Base-by-base conservation (phyloP, 495 filamentous ascomycete species). In the Hypoxylon cercidicola region DNA sequence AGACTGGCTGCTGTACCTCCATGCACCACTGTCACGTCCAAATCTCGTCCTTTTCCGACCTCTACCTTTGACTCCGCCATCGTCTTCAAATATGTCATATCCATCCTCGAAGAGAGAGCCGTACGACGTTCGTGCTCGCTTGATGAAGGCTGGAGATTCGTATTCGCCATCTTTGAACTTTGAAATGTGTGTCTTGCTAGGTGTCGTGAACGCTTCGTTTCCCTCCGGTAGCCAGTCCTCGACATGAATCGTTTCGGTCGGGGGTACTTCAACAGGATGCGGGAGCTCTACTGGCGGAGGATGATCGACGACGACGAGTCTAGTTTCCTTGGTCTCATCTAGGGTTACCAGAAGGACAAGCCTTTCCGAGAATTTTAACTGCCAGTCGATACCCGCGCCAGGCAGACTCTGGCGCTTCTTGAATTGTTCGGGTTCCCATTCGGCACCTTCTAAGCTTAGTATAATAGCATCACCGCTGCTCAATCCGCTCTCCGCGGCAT, bases 141-240 rank as follows among this genome's bases (percentile, higher is more conserved):
- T 91, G 16, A 91, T 66, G 62, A 96, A 95, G 7, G 90, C 90
- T 4, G 93, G 92, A 4, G 93, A 95, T 18, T 82, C 78, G 81
- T 86, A 95, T 69, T 82, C 78, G 53, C 78, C 74, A 25, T 74
- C 66, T 23, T 69, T 65, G 11, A 67, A 34, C 35, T 35, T 63
- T 40, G 55, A 49, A 35, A 65, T 50, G 16, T 59, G 39, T 4
- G 44, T 53, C 25, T 60, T 66, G 10, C 55, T 61, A 25, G 60
- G 58, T 2, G 61, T 49, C 52, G 61, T 63, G 66, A 53, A 35
- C 60, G 57, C 20, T 60, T 71, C 54, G 50, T 73, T 35, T 47
- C 18, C 15, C 54, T 61, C 47, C 58, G 47, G 7, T 21, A 58
- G 46, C 37, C 16, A 19, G 18, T 49, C 43, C 6, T 66, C 63